Evolutionary conservation across 768 basidiomycete species (phyloP), one percentile per base, ranked within the genome.

Genomic region (Suillus hirtellus): DNA sequence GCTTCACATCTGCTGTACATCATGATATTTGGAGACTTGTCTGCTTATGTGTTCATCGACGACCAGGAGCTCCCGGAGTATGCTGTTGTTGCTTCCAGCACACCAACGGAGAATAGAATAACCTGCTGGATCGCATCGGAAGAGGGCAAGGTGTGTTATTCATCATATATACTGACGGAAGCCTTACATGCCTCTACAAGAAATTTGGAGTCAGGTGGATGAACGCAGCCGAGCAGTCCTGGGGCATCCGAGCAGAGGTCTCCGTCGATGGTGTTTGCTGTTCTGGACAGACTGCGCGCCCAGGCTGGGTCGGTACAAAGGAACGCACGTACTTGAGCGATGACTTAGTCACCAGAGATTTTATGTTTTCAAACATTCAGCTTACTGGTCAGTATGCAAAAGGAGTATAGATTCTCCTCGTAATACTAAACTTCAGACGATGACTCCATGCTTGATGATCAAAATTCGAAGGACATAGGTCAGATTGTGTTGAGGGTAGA

Each of bases 61-160:
- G 67, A 37, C 0, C 60, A 64, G 24, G 60, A 61, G 10, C 38
- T 67, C 7, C 50, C 63, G 31, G 64, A 72, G 56, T 67, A 68
- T 42, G 67, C 66, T 14, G 44, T 65, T 17, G 50, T 35, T 1
- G 21, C 37, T 2, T 62, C 63, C 43, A 58, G 19, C 35, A 59
- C 63, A 27, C 17, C 38, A 11, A 42, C 17, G 2, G 38, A 40
- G 24, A 68, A 71, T 4, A 43, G 53, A n/a, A 62, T 44, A 12
- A 67, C 65, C 17, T 72, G 71, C 44, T 72, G 68, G 67, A 62
- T 71, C 21, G 60, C 69, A 15, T 71, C 71, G 0, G 64, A 72
- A 59, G 66, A 65, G 9, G 69, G 67, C 60, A 72, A 71, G 55
- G 71, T 67, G n/a, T 11, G 58, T 35, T 3, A 5, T 40, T 12